phyloP scores from a whole-genome alignment of 2,329 filamentous ascomycete genomes.

The Aphanoascus verrucosus region DNA sequence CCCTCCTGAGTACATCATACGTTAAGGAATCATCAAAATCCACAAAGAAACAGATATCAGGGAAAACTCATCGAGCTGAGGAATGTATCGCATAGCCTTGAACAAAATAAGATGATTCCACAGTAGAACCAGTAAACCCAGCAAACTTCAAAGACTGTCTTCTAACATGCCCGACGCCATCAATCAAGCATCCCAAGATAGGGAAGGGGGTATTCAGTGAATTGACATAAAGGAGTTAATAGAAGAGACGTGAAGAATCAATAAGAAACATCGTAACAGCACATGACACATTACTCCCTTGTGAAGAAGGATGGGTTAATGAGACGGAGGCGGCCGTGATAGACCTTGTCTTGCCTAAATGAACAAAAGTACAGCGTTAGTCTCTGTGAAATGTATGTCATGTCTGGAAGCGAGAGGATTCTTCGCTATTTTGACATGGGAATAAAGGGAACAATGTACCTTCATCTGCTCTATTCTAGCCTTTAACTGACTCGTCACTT shows the following conservation, averaged over 20 bases:
- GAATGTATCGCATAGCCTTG: not conserved
- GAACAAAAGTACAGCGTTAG: conserved; percentile 15
- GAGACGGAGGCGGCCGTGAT: conserved; percentile 25
- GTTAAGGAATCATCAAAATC: not conserved
- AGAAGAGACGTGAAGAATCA: not conserved
- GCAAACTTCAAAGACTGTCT: not conserved
- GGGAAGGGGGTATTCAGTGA: conserved; percentile 7
- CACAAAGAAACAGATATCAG: not conserved
- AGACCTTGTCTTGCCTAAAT: conserved; percentile 37
- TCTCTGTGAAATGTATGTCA: not conserved
- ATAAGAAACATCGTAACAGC: conserved; percentile 1
- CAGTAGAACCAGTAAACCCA: not conserved
- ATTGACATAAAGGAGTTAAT: not conserved
- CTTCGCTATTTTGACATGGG: not conserved
- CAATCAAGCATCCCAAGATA: not conserved
- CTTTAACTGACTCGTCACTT: conserved; percentile 95
- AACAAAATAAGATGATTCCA: not conserved
- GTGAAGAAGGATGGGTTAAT: not conserved
- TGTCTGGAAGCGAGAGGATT: not conserved
- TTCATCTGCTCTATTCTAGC: conserved; percentile 99
- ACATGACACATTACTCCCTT: not conserved
- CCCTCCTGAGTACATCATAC: not conserved
- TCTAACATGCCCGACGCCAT: conserved; percentile 9
- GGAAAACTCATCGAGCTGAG: not conserved
- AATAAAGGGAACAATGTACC: conserved; percentile 30